A percentile compares a stretch with the other conserved stretches of the same genome.
phyloP scores from a whole-genome alignment of 1,139 yeast species.

The Neolecta irregularis region DNA sequence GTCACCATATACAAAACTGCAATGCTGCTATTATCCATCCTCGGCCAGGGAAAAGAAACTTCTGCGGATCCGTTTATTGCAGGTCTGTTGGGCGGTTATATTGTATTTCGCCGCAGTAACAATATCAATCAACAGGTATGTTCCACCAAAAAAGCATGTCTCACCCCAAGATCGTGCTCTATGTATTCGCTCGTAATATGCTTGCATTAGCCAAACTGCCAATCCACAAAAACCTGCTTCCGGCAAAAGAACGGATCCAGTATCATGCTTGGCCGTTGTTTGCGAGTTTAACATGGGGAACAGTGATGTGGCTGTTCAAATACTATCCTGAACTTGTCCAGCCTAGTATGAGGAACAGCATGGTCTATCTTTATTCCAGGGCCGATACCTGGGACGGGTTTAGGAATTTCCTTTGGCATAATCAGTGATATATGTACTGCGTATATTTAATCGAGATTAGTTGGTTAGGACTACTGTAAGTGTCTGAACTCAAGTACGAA shows the following conservation, averaged over 20 bases:
- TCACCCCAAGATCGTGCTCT: constrained; percentile 41
- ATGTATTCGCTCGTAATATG: constrained; percentile 44
- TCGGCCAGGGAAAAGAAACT: constrained; percentile 15
- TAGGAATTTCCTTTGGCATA: constrained; percentile 17
- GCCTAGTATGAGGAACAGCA: constrained; percentile 49
- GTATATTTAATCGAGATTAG: too few relatives aligned
- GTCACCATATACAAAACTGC: constrained; percentile 44
- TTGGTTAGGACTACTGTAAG: too few relatives aligned
- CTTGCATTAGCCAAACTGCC: constrained; percentile 38
- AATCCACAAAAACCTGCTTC: constrained; percentile 14
- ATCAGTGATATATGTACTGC: too few relatives aligned
- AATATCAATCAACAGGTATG: constrained; percentile 23
- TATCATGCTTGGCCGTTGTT: constrained; percentile 38
- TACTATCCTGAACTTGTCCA: constrained; percentile 50
- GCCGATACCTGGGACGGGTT: constrained; percentile 25
- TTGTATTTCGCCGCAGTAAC: constrained; percentile 42
- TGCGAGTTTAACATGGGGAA: constrained; percentile 61
- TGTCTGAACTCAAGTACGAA: too few relatives aligned
- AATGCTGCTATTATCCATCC: constrained; percentile 21
- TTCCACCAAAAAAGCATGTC: too few relatives aligned
- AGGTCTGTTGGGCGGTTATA: constrained; percentile 49
- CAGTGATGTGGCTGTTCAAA: constrained; percentile 57
- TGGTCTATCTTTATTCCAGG: constrained; percentile 50
- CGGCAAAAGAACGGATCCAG: constrained; percentile 6
- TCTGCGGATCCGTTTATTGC: constrained; percentile 38